Conservation (phyloP, 805 yeast species). For the Saturnispora hagleri region DNA sequence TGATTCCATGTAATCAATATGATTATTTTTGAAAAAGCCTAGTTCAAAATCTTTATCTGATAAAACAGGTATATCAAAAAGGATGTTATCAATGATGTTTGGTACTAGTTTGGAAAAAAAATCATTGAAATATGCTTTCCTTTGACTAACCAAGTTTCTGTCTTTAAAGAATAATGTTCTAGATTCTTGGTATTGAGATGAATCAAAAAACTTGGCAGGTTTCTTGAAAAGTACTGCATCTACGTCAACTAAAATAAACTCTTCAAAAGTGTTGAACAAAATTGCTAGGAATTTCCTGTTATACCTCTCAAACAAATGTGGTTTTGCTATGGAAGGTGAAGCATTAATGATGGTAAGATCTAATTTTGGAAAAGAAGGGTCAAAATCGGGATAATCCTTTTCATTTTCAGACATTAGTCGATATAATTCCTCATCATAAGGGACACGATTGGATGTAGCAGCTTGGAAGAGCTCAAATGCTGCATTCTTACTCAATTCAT, state of each 20-base stretch:
- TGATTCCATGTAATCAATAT: slow-evolving; percentile 38
- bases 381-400: background rate
- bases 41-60: slow-evolving; percentile 27
- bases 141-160: slow-evolving; percentile 23
- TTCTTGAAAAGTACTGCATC: slow-evolving; percentile 35
- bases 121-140: slow-evolving; percentile 28
- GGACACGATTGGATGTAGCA: slow-evolving; percentile 22
- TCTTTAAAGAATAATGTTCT: slow-evolving; percentile 43
- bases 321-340: slow-evolving; percentile 13
- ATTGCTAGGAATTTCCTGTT: slow-evolving; percentile 44
- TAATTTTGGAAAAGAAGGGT: slow-evolving; percentile 16
- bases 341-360: slow-evolving; percentile 25
- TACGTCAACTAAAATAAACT: slow-evolving; percentile 41
- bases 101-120: slow-evolving; percentile 41
- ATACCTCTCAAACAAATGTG: slow-evolving; percentile 15
- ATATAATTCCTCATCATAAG: background rate
- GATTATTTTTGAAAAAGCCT: slow-evolving; percentile 31
- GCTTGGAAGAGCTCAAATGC: slow-evolving; percentile 25
- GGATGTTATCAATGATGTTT: slow-evolving; percentile 27
- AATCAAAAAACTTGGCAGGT: slow-evolving; percentile 28
- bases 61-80: slow-evolving; percentile 30
- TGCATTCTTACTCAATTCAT: slow-evolving; percentile 29
- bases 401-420: background rate
- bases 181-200: slow-evolving; percentile 27
- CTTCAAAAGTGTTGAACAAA: slow-evolving; percentile 49